These are phyloP conservation scores for Coemansia sp. DNA, from an alignment of 192 early-diverging fungal genomes.

Conservation along the genomic window DNA sequence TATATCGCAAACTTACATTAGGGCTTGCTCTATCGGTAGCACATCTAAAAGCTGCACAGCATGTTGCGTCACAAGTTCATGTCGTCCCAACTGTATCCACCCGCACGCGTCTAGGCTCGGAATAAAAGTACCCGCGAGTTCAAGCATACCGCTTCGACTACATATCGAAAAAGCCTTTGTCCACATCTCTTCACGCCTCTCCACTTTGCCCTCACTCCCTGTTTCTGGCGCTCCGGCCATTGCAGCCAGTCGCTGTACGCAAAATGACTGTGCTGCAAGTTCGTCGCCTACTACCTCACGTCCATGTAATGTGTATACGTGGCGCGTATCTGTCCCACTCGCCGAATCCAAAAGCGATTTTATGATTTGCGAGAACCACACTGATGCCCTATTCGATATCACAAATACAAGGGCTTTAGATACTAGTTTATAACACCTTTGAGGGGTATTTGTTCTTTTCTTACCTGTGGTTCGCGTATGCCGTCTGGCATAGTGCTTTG, in stretches of 20 bases:
- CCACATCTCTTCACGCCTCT: conserved; percentile 18
- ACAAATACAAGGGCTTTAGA: not conserved
- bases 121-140: conserved; percentile 15
- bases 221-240: not conserved
- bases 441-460: not conserved
- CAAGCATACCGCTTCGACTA: conserved; percentile 9
- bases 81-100: conserved; percentile 31
- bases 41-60: conserved; percentile 15
- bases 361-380: conserved; percentile 41
- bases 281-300: conserved; percentile 5
- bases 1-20: conserved; percentile 22
- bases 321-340: not conserved
- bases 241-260: conserved; percentile 25
- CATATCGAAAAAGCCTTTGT: conserved; percentile 30
- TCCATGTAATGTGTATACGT: not conserved
- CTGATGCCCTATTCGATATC: conserved; percentile 22
- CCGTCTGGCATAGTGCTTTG: conserved; percentile 32
- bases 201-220: not conserved
- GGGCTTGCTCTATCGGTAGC: conserved; percentile 11
- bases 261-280: conserved; percentile 3
- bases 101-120: conserved; percentile 31
- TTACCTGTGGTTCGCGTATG: conserved; percentile 44
- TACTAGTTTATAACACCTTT: not conserved
- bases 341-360: conserved; percentile 16
- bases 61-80: conserved; percentile 17